These are phyloP conservation scores for Skeletonema potamos DNA, from an alignment of 108 stramenopile genomes.

Conservation along the genomic window DNA sequence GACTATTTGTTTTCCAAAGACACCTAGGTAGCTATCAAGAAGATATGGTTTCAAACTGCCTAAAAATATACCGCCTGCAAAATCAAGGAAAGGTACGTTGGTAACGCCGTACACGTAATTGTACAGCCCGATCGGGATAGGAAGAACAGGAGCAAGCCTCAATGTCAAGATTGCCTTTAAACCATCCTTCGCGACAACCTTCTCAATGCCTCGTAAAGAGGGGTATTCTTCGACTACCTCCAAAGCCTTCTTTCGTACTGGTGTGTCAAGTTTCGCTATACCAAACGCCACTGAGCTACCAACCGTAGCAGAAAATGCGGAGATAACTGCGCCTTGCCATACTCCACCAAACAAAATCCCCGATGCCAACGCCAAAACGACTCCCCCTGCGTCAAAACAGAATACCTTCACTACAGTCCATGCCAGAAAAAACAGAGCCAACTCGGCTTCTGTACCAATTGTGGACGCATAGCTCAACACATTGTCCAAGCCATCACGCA, in stretches of 20 bases:
- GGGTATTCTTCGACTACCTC: conserved; percentile 80
- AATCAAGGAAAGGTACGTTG: conserved; percentile 72
- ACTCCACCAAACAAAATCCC: conserved; percentile 94
- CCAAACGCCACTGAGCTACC: conserved; percentile 87
- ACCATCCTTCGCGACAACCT: conserved; percentile 88
- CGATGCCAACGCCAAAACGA: conserved; percentile 79
- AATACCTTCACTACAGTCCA: conserved; percentile 83
- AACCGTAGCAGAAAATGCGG: conserved; percentile 79
- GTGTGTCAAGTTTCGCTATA: conserved; percentile 75
- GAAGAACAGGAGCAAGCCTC: conserved; percentile 89
- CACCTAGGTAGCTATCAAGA: conserved; percentile 87
- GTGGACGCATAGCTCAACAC: conserved; percentile 61
- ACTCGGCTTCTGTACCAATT: conserved; percentile 55
- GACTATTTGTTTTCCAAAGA: conserved; percentile 77
- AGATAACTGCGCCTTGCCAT: conserved; percentile 78
- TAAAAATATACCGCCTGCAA: conserved; percentile 88
- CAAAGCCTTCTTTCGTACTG: conserved; percentile 73
- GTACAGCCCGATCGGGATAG: conserved; percentile 93
- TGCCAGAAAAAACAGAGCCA: conserved; percentile 56
- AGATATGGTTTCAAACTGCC: conserved; percentile 93
- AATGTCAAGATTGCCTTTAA: conserved; percentile 91
- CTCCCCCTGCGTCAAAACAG: conserved; percentile 83
- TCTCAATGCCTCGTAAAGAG: conserved; percentile 86
- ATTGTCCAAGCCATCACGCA: conserved; percentile 65
- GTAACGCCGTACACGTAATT: conserved; percentile 94